Evolutionary conservation across 176 grass and related monocot species (phyloP).

Genomic region (Ensete glaucum): DNA sequence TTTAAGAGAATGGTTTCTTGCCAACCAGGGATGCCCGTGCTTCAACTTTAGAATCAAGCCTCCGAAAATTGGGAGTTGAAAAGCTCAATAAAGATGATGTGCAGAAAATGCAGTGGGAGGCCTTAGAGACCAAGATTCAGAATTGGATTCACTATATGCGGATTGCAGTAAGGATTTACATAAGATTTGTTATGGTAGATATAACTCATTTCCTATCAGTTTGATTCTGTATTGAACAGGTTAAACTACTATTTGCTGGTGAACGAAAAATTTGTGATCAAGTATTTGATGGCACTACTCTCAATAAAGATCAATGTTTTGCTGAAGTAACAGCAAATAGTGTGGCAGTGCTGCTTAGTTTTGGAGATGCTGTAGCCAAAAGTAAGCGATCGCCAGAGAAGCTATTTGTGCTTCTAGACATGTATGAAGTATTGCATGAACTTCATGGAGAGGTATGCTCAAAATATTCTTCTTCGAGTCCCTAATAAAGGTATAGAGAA

Average conservation of each 20-base stretch:
- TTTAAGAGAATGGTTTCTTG: neutral
- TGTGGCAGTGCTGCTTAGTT: slow-evolving; percentile 71
- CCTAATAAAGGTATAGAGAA: neutral
- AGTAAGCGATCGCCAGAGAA: slow-evolving; percentile 97
- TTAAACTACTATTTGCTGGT: slow-evolving; percentile 73
- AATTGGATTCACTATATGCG: slow-evolving; percentile 96
- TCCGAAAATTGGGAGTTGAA: slow-evolving; percentile 75
- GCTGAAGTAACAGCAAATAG: slow-evolving; percentile 67
- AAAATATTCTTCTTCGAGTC: neutral
- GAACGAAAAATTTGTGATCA: slow-evolving; percentile 86
- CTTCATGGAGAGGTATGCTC: slow-evolving; percentile 68
- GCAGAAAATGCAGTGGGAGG: slow-evolving; percentile 93
- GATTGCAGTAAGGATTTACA: slow-evolving; percentile 53
- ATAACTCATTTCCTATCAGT: neutral
- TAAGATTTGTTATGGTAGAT: neutral
- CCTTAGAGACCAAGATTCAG: slow-evolving; percentile 84
- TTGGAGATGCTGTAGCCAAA: slow-evolving; percentile 91
- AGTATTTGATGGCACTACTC: slow-evolving; percentile 62
- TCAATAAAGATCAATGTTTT: slow-evolving; percentile 82
- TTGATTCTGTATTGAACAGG: slow-evolving; percentile 37
- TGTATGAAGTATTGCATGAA: slow-evolving; percentile 97
- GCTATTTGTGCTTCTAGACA: slow-evolving; percentile 85
- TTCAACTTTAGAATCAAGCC: slow-evolving; percentile 63
- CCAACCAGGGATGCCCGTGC: slow-evolving; percentile 50
- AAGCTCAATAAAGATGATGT: slow-evolving; percentile 92